phyloP scores from a whole-genome alignment of 768 basidiomycete genomes.

The Cantharellus anzutake region DNA sequence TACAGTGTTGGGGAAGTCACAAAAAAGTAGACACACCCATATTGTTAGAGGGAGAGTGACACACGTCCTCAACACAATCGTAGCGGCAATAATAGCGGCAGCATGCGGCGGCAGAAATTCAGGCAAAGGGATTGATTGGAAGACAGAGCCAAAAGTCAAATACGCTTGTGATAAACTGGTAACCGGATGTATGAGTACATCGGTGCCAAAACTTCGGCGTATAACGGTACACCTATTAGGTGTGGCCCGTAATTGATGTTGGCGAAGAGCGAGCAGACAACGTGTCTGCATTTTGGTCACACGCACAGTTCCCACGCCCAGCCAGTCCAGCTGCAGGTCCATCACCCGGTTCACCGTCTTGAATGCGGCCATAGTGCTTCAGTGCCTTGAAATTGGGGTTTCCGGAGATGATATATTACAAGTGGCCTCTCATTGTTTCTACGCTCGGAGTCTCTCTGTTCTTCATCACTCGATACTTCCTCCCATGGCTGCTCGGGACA shows the following conservation, averaged over 20 bases:
- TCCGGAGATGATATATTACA: not conserved
- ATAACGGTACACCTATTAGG: not conserved
- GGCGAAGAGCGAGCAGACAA: too few relatives aligned
- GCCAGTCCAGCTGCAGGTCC: too few relatives aligned
- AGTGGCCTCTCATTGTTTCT: not conserved
- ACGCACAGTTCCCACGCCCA: too few relatives aligned
- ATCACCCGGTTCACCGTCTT: too few relatives aligned
- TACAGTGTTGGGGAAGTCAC: not conserved
- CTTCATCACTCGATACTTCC: constrained; percentile 5
- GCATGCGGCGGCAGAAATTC: not conserved
- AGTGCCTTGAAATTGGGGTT: too few relatives aligned
- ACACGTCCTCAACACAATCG: not conserved
- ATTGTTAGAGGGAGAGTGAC: not conserved
- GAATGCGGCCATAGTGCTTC: too few relatives aligned
- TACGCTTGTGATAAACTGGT: not conserved
- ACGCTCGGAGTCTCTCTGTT: not conserved
- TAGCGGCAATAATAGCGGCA: not conserved
- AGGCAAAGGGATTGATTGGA: not conserved
- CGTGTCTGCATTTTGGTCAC: too few relatives aligned
- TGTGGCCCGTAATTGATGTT: too few relatives aligned
- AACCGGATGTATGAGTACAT: not conserved
- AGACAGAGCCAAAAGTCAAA: not conserved
- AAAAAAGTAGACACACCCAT: not conserved
- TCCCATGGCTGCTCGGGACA: constrained; percentile 3
- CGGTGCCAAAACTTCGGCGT: not conserved